Evolutionary conservation across 2,329 filamentous ascomycete species (phyloP), one percentile per base, ranked within the genome.

Genomic region (Fusarium papillatum): DNA sequence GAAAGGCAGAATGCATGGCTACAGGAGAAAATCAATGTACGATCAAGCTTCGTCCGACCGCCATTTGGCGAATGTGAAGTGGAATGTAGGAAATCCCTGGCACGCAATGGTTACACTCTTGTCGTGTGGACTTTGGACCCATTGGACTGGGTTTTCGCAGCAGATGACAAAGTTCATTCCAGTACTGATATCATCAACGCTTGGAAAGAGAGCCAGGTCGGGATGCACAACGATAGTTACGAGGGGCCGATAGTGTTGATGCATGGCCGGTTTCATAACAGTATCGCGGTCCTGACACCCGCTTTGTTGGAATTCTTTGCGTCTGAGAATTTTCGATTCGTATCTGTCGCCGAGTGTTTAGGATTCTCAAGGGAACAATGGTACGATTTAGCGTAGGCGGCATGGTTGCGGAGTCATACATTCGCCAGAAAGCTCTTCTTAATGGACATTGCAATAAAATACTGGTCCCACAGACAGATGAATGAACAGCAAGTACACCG

Each of bases 261-360:
- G 60, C 60, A 63, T 63, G 60, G 39, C 16, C 60, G 60, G 60
- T 41, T 63, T 63, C 60, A 63, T 36, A 63, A 39, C 60, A 63
- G 60, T 17, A 48, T 63, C 60, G 46, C 60, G 60, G 60, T 63
- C 60, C 43, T 63, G 34, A 63, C 60, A 39, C 60, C 60, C 41
- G 29, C 39, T 41, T 48, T 63, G 22, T 48, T 63, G 11, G 60
- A 63, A 63, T 63, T 63, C 60, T 63, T 63, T 48, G 11, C 24
- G 24, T 63, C 60, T 8, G 31, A 46, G 39, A 48, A 63, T 48
- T 36, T 63, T 48, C 43, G 60, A 48, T 48, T 63, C 39, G 60
- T 63, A 46, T 63, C 60, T 63, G 39, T 63, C 11, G 60, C 60
- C 22, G 41, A 63, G 16, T 63, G 60, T 63, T 48, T 63, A 36